Conservation (phyloP, 306 rosid genomes). For the Trifolium subterraneum region DNA sequence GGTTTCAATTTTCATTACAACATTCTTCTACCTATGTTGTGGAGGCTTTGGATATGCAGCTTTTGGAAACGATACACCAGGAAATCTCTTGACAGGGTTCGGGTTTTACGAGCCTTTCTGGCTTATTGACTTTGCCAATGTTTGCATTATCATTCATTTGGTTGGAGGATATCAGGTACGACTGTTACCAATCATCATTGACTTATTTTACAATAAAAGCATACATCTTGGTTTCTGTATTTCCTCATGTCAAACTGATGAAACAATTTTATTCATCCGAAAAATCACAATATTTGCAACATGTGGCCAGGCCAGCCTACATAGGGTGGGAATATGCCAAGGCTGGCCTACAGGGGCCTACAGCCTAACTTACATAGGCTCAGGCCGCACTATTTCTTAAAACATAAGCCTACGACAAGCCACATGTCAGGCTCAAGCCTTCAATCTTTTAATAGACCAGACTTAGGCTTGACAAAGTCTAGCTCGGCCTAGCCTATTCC, state of each 20-base stretch:
- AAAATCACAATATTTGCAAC: neutral
- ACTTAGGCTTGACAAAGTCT: no score
- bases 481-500: no score
- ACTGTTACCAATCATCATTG: neutral
- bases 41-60: conserved; percentile 95
- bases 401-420: no score
- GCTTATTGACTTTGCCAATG: conserved; percentile 85
- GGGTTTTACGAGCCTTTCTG: conserved; percentile 87
- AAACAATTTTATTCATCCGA: neutral
- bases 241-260: neutral
- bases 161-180: conserved; percentile 96
- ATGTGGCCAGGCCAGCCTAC: no score
- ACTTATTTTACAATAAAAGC: neutral
- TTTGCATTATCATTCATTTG: conserved; percentile 74
- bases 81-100: conserved; percentile 84
- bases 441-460: no score
- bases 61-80: conserved; percentile 79
- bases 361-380: no score
- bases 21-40: conserved; percentile 88
- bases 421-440: no score
- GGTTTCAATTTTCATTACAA: conserved; percentile 62
- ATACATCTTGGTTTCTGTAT: no score
- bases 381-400: no score
- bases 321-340: no score
- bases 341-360: no score